These are phyloP conservation scores for Neoarthrinium moseri DNA, from an alignment of 2,329 filamentous ascomycete species.

Conservation along the genomic window DNA sequence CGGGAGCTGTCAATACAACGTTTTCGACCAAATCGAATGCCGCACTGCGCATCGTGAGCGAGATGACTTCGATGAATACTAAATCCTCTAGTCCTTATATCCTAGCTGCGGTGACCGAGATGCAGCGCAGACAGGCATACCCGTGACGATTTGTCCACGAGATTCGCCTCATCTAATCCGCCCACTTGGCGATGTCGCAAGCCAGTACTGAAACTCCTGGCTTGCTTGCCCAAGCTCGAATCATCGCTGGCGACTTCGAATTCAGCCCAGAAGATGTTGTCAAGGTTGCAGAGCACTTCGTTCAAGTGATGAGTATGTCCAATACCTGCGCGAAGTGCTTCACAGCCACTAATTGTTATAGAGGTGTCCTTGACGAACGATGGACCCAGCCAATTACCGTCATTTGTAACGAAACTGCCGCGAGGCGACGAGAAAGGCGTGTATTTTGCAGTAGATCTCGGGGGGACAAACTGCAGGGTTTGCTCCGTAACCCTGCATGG, in stretches of 20 bases:
- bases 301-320: constrained; percentile 17
- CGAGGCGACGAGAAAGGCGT: constrained; percentile 72
- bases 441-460: constrained; percentile 31
- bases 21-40: no score
- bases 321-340: background rate
- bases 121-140: no score
- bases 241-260: constrained; percentile 10
- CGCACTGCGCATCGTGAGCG: no score
- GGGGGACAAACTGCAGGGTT: constrained; percentile 32
- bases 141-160: background rate
- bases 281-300: constrained; percentile 16
- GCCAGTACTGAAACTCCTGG: background rate
- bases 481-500: constrained; percentile 38
- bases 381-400: constrained; percentile 69
- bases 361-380: background rate
- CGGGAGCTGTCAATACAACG: no score
- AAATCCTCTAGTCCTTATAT: no score
- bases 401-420: constrained; percentile 73
- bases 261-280: constrained; percentile 10
- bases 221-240: constrained; percentile 8
- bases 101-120: no score
- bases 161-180: background rate
- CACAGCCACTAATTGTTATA: background rate
- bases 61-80: no score
- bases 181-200: background rate